phyloP scores from a whole-genome alignment of 768 basidiomycete species.

The Antrodiella citrinella region DNA sequence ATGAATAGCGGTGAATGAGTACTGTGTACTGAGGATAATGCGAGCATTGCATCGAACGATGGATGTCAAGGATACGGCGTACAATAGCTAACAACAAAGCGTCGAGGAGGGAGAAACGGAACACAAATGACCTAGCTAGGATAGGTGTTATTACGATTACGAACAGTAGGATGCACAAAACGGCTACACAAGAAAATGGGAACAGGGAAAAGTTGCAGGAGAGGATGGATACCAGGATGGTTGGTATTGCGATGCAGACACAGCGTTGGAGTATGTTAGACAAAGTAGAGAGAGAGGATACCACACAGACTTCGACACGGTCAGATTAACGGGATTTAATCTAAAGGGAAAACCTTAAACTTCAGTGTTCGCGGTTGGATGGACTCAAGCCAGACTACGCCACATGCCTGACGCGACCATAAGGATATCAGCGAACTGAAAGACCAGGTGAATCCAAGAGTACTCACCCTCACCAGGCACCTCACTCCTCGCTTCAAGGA shows the following conservation, averaged over 20 bases:
- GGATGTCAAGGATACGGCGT: neutral
- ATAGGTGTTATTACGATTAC: constrained; percentile 3
- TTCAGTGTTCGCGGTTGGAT: constrained; percentile 13
- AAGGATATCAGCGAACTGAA: neutral
- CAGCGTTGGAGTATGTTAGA: neutral
- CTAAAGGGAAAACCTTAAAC: neutral
- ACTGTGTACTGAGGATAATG: neutral
- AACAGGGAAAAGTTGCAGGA: constrained; percentile 16
- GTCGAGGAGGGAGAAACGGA: too few species aligned
- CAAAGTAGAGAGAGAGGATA: neutral
- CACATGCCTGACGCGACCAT: constrained; percentile 51
- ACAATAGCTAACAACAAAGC: neutral
- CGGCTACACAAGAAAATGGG: constrained; percentile 14
- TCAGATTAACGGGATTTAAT: neutral
- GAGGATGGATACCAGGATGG: neutral
- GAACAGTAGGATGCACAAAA: neutral
- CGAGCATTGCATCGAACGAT: neutral
- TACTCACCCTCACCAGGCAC: constrained; percentile 36
- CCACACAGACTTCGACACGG: too few species aligned
- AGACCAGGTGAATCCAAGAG: neutral
- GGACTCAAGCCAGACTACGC: constrained; percentile 67
- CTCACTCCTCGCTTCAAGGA: constrained; percentile 60
- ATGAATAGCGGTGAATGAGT: constrained; percentile 5
- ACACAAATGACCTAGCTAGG: too few species aligned
- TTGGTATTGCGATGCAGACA: neutral